Percentiles rank a stretch among this genome's conserved stretches.
These are phyloP conservation scores for Neurospora pannonica DNA, from an alignment of 495 filamentous ascomycete genomes.

Conservation along the genomic window DNA sequence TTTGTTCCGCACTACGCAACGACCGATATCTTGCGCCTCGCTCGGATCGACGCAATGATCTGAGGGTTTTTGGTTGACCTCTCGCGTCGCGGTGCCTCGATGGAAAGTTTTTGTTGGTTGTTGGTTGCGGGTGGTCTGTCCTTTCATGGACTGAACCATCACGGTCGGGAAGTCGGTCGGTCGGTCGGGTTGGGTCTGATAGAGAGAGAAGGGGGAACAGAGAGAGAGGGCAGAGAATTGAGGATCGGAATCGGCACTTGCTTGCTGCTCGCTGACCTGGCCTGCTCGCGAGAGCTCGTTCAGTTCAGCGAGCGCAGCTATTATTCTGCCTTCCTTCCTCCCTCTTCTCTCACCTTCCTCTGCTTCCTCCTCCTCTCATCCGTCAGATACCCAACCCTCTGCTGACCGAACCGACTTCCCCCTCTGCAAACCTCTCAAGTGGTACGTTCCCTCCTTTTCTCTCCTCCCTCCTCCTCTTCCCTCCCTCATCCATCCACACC, in stretches of 20 bases:
- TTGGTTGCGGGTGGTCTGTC: background rate
- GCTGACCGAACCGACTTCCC: background rate
- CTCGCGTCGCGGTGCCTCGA: background rate
- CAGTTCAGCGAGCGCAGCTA: background rate
- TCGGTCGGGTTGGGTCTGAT: background rate
- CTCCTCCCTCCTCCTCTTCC: background rate
- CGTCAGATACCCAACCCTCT: background rate
- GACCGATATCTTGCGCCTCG: background rate
- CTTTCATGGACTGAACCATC: background rate
- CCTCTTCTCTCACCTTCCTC: background rate
- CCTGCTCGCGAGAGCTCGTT: background rate
- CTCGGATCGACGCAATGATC: background rate
- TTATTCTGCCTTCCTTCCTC: background rate
- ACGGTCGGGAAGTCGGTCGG: background rate
- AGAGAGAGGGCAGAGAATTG: background rate
- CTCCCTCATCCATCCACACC: background rate
- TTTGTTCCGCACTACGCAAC: background rate
- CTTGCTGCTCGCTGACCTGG: background rate
- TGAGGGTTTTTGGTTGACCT: background rate
- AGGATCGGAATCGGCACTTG: background rate
- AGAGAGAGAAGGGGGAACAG: background rate
- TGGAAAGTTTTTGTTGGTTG: background rate
- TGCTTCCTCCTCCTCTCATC: background rate
- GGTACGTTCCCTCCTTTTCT: slow-evolving; percentile 4
- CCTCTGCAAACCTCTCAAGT: background rate